phyloP scores from a whole-genome alignment of 495 filamentous ascomycete genomes.

The Parathielavia hyrcaniae region DNA sequence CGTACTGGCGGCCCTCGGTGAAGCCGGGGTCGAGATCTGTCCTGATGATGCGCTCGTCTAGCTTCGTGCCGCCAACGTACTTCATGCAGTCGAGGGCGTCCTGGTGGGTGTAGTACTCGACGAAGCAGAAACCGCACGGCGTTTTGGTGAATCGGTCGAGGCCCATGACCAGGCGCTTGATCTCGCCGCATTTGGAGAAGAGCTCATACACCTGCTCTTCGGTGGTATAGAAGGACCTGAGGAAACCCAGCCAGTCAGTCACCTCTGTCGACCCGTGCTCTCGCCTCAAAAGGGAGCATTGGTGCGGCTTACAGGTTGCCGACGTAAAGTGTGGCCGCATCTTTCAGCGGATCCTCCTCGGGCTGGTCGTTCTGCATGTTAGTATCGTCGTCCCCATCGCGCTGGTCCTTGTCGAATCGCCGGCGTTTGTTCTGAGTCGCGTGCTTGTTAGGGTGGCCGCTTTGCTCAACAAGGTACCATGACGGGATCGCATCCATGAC shows the following conservation, averaged over 20 bases:
- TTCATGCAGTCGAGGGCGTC: conserved; percentile 97
- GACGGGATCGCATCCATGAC: conserved; percentile 5
- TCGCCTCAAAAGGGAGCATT: background rate
- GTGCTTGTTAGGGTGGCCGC: background rate
- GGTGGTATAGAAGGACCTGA: conserved; percentile 97
- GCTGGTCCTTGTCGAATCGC: conserved; percentile 57
- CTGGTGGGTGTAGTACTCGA: conserved; percentile 96
- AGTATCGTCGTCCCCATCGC: conserved; percentile 47
- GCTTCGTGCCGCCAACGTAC: conserved; percentile 96
- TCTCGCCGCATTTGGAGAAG: conserved; percentile 94
- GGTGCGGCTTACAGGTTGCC: conserved; percentile 72
- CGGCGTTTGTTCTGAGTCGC: conserved; percentile 50
- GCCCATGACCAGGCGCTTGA: conserved; percentile 98
- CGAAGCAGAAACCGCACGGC: conserved; percentile 97
- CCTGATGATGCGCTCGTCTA: conserved; percentile 92
- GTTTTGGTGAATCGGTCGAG: conserved; percentile 95
- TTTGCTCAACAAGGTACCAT: background rate
- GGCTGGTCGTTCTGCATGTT: conserved; percentile 49
- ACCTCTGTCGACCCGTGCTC: background rate
- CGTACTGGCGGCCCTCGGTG: conserved; percentile 91
- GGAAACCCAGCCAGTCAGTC: background rate
- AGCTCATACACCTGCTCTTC: conserved; percentile 98
- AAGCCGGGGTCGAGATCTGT: conserved; percentile 98
- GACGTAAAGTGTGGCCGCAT: conserved; percentile 93
- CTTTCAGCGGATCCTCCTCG: conserved; percentile 62